Evolutionary conservation across 345 rosid species (phyloP).

Genomic region (Populus davidiana): DNA sequence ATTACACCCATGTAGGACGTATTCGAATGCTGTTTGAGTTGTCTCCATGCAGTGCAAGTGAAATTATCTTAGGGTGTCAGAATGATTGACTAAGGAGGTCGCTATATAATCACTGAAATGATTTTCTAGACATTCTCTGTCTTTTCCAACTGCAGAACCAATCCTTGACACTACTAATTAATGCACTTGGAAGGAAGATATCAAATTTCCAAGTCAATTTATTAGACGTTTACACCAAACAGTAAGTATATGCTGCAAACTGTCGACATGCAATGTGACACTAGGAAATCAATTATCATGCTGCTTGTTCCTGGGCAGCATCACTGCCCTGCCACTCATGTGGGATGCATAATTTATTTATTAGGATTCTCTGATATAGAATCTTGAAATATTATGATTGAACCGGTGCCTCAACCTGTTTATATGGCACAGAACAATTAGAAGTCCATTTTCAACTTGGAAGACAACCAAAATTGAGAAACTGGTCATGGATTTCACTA

Average conservation of each 20-base stretch:
- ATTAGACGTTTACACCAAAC: neutral
- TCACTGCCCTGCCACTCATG: neutral
- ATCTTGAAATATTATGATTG: neutral
- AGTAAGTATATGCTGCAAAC: neutral
- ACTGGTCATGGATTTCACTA: neutral
- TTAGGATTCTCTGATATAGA: neutral
- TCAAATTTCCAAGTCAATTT: neutral
- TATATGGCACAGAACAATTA: neutral
- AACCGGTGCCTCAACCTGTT: neutral
- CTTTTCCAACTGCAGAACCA: neutral
- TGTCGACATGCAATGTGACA: neutral
- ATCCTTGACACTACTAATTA: neutral
- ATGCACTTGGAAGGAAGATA: neutral
- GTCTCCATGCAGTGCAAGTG: neutral
- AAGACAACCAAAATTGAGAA: slow-evolving; percentile 3
- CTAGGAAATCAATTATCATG: neutral
- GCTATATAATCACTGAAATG: neutral
- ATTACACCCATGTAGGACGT: neutral
- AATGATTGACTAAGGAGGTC: neutral
- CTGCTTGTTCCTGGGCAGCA: neutral
- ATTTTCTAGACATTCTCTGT: neutral
- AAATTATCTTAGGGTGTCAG: neutral
- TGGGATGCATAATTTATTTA: neutral
- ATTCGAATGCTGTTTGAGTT: neutral
- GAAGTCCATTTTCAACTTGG: neutral